phyloP scores from a whole-genome alignment of 73 alveolate genomes.

The Durusdinium trenchii region DNA sequence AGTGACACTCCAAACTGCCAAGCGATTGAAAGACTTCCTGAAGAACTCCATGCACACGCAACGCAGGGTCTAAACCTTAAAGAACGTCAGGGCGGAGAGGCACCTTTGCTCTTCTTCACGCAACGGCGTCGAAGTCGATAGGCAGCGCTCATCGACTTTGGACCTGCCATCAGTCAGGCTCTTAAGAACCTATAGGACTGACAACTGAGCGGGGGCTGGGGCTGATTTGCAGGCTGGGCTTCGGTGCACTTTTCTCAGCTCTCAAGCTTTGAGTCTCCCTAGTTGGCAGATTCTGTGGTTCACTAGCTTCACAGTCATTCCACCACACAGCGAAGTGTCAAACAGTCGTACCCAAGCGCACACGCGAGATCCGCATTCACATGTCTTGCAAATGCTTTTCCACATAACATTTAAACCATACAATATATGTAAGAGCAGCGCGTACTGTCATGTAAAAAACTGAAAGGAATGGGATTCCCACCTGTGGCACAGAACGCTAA shows the following conservation, averaged over 20 bases:
- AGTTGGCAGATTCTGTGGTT: background rate
- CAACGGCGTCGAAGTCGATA: background rate
- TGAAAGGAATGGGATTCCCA: background rate
- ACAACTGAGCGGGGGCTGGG: background rate
- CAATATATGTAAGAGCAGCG: background rate
- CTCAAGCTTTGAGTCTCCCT: background rate
- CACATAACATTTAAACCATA: background rate
- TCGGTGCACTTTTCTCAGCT: no score
- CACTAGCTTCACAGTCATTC: background rate
- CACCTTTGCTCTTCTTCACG: background rate
- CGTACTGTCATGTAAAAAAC: background rate
- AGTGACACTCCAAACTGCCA: no score
- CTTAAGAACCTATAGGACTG: background rate
- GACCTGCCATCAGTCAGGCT: background rate
- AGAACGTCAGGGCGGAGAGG: background rate
- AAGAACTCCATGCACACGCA: no score
- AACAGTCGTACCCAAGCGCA: background rate
- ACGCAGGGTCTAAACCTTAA: no score
- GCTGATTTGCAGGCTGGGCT: background rate
- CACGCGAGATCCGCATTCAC: no score
- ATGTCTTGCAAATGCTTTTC: background rate
- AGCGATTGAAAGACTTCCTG: background rate
- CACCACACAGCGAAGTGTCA: background rate
- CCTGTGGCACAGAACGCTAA: background rate
- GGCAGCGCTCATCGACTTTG: constrained; percentile 27